Evolutionary conservation across 1,284 basidiomycete species (phyloP), one percentile per base, ranked within the genome.

Genomic region (Ustilago lituana): DNA sequence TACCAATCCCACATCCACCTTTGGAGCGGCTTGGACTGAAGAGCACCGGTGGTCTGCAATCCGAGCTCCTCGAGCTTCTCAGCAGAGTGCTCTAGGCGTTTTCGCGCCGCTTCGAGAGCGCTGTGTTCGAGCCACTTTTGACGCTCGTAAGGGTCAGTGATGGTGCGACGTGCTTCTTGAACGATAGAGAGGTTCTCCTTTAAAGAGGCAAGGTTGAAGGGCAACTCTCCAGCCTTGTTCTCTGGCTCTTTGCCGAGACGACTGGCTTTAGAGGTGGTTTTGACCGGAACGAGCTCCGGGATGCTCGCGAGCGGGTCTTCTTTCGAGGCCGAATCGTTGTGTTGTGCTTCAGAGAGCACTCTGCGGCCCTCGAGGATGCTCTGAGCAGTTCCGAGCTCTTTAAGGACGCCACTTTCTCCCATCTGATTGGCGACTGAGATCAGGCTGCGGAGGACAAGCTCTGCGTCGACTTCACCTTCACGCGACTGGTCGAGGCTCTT

Each of bases 1-100:
- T 74, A 79, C 79, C 79, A 81, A 12, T 73, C 71, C 78, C 78
- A 81, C 79, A 81, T 81, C 77, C 77, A 79, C 29, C 29, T 49
- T 50, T 81, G 79, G n/a, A 81, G 65, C 14, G 67, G 61, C 35
- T 72, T 73, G 40, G 63, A 64, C 40, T 77, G 63, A 11, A 81
- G 50, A 2, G 60, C 64, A 22, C 64, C 67, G 12, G 70, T 64
- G 15, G 64, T 54, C n/a, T 64, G 66, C 41, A 78, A 32, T 5
- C 77, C 79, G 1, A 78, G 59, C 37, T 72, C 64, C 47, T 77
- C 72, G 26, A 81, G 59, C 39, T 78, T 68, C 20, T 73, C 63
- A 2, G 62, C 65, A 10, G 64, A 70, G 51, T 73, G 59, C 53
- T 76, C 62, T 26, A 81, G 72, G 19, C 77, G 76, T 55, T 74